These are phyloP conservation scores for Cinchona pubescens DNA, from an alignment of 257 asterid genomes.

Conservation along the genomic window DNA sequence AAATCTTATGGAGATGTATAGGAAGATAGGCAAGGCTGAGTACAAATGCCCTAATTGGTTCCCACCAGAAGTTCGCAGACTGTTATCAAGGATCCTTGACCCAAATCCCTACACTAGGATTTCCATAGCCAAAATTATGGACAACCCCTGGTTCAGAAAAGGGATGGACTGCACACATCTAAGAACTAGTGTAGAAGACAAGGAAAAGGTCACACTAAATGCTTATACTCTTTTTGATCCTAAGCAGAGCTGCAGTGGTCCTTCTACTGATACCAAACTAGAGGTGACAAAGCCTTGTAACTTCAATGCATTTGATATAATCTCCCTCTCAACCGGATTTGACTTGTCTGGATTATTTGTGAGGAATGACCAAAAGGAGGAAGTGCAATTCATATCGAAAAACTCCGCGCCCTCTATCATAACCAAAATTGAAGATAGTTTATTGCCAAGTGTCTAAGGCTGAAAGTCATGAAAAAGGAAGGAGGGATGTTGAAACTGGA, in stretches of 20 bases:
- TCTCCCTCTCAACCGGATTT: conserved; percentile 72
- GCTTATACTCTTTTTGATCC: conserved; percentile 9
- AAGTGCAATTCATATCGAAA: conserved; percentile 54
- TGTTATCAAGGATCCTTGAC: conserved; percentile 59
- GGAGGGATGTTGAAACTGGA: conserved; percentile 51
- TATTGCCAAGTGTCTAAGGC: conserved; percentile 38
- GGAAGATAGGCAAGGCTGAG: conserved; percentile 49
- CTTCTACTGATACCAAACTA: conserved; percentile 18
- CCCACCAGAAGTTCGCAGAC: conserved; percentile 45
- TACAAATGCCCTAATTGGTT: conserved; percentile 67
- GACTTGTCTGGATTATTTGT: conserved; percentile 77
- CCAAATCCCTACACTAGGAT: conserved; percentile 65
- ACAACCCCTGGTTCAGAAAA: conserved; percentile 59
- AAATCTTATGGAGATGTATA: conserved; percentile 65
- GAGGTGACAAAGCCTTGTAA: conserved; percentile 33
- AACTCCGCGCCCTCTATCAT: conserved; percentile 38
- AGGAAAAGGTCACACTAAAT: conserved; percentile 23
- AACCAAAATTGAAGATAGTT: conserved; percentile 52
- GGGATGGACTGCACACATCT: conserved; percentile 29
- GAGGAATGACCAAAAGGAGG: conserved; percentile 57
- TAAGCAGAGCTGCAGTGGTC: conserved; percentile 7
- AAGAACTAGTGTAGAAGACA: conserved; percentile 10
- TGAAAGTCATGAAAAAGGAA: conserved; percentile 50
- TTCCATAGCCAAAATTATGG: conserved; percentile 53
- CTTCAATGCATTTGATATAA: conserved; percentile 71